Conservation (phyloP, 2,329 filamentous ascomycete species). For the Davidsoniella virescens region DNA sequence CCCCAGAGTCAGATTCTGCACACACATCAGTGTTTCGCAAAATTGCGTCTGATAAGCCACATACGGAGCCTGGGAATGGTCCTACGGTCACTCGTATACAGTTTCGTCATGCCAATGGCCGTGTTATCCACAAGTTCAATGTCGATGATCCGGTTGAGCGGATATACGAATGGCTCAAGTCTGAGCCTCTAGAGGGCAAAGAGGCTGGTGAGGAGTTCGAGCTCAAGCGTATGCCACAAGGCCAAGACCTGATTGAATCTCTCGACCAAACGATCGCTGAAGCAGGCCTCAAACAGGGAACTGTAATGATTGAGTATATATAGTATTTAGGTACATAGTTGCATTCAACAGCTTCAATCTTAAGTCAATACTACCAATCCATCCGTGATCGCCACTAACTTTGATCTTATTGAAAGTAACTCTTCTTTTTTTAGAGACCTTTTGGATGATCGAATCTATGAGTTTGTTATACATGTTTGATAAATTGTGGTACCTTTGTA, state of each 20-base stretch:
- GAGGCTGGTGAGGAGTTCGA: constrained; percentile 71
- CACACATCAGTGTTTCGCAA: constrained; percentile 39
- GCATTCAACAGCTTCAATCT: background rate
- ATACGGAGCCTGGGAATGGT: constrained; percentile 56
- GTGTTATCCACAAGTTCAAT: constrained; percentile 74
- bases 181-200: constrained; percentile 57
- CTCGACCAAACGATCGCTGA: constrained; percentile 62
- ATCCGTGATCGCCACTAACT: background rate
- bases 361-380: background rate
- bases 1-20: constrained; percentile 23
- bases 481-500: too few relatives aligned
- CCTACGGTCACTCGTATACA: constrained; percentile 76
- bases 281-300: constrained; percentile 78
- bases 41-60: constrained; percentile 58
- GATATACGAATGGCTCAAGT: constrained; percentile 94
- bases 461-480: too few relatives aligned
- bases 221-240: constrained; percentile 61
- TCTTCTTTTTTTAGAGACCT: too few relatives aligned
- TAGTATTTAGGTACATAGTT: constrained; percentile 28
- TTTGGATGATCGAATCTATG: too few relatives aligned
- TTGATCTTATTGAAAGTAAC: too few relatives aligned
- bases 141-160: constrained; percentile 60
- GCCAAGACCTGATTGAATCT: constrained; percentile 64
- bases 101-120: constrained; percentile 70
- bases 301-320: constrained; percentile 85